Evolutionary conservation across 306 rosid genomes (phyloP).

Genomic region (Citrullus mucosospermus): DNA sequence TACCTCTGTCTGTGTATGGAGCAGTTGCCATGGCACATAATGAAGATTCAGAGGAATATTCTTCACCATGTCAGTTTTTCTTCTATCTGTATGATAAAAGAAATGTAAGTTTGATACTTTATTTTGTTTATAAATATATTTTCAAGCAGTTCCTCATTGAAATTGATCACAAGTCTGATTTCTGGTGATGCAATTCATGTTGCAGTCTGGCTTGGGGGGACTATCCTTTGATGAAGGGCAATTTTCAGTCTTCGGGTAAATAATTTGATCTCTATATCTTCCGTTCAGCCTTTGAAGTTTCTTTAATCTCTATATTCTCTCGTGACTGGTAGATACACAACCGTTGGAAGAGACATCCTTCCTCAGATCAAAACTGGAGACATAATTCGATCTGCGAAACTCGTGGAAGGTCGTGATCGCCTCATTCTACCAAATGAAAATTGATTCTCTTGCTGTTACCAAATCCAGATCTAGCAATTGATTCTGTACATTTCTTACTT

Average conservation of each 20-base stretch:
- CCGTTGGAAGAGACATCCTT: conserved; percentile 69
- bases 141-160: not conserved
- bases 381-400: conserved; percentile 56
- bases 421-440: conserved; percentile 55
- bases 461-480: conserved; percentile 13
- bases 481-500: not conserved
- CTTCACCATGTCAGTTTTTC: conserved; percentile 83
- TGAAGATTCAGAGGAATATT: conserved; percentile 75
- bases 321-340: conserved; percentile 54
- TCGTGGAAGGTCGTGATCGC: conserved; percentile 72
- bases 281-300: not conserved
- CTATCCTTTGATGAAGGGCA: conserved; percentile 97
- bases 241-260: conserved; percentile 87
- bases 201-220: conserved; percentile 95
- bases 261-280: not conserved
- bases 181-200: not conserved
- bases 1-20: conserved; percentile 87
- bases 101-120: conserved; percentile 37
- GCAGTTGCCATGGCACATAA: conserved; percentile 94
- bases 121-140: not conserved
- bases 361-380: conserved; percentile 86
- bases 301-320: not conserved
- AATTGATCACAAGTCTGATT: not conserved
- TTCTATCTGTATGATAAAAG: conserved; percentile 85
- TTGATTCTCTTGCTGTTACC: conserved; percentile 15